Conservation (phyloP, 352 stramenopile genomes). For the Phytophthora pisi region DNA sequence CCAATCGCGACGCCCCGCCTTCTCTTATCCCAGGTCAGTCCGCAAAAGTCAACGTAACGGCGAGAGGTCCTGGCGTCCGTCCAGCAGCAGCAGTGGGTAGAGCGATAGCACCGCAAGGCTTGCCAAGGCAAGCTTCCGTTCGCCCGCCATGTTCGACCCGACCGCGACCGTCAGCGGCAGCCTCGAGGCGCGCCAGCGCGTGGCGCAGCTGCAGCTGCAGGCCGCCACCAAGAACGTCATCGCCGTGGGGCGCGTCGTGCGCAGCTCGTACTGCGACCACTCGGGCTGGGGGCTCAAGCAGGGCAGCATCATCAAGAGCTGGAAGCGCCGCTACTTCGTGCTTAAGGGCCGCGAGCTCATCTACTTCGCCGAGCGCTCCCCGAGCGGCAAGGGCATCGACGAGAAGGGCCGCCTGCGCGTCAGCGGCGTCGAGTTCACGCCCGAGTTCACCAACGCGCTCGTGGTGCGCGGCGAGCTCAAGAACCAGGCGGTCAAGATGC, state of each 20-base stretch:
- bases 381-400: conserved; percentile 73
- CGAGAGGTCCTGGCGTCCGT: not conserved
- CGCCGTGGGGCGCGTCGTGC: conserved; percentile 46
- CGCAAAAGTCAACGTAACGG: conserved; percentile 2
- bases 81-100: too few species aligned
- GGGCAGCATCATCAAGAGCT: conserved; percentile 80
- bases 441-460: conserved; percentile 67
- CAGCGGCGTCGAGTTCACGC: conserved; percentile 66
- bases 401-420: conserved; percentile 77
- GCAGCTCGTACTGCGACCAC: conserved; percentile 79
- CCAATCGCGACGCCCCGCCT: conserved; percentile 1
- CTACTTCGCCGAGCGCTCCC: conserved; percentile 76
- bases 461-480: conserved; percentile 68
- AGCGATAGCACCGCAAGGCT: too few species aligned
- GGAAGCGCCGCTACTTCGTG: conserved; percentile 88
- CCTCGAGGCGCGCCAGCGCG: conserved; percentile 31
- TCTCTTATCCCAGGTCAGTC: conserved; percentile 11
- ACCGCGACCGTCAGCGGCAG: conserved; percentile 29
- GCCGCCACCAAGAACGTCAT: conserved; percentile 52
- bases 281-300: conserved; percentile 82
- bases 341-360: conserved; percentile 77
- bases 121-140: not conserved
- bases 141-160: conserved; percentile 27
- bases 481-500: conserved; percentile 75
- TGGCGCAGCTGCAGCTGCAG: conserved; percentile 45